phyloP scores from a whole-genome alignment of 2,329 filamentous ascomycete species.

The Penicillium sclerotiorum region DNA sequence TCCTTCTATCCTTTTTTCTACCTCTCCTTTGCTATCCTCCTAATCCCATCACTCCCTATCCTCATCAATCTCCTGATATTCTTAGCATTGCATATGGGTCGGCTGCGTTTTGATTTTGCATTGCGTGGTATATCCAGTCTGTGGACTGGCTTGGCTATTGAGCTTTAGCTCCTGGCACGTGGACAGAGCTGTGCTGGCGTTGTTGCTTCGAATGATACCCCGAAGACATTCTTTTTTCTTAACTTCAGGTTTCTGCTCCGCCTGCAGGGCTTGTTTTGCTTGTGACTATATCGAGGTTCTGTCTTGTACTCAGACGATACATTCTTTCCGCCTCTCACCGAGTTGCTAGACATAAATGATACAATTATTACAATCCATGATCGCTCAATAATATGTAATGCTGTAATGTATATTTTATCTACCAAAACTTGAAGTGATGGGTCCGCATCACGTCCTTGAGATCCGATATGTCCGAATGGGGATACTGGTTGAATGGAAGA shows the following conservation, averaged over 20 bases:
- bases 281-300: too few species aligned
- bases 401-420: too few species aligned
- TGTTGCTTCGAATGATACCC: conserved; percentile 1
- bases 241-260: not conserved
- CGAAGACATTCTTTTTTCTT: not conserved
- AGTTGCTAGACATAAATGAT: not conserved
- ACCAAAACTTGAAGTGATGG: too few species aligned
- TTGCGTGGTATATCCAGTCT: conserved; percentile 5
- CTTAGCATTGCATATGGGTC: conserved; percentile 7
- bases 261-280: not conserved
- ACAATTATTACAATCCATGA: not conserved
- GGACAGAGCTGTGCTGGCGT: not conserved
- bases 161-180: not conserved
- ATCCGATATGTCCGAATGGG: conserved; percentile 44
- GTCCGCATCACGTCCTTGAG: conserved; percentile 11
- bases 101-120: conserved; percentile 2
- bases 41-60: not conserved
- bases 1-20: not conserved
- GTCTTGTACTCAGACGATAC: not conserved
- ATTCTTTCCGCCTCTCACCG: too few species aligned
- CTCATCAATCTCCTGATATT: not conserved
- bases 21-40: not conserved
- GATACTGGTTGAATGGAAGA: conserved; percentile 50
- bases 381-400: too few species aligned
- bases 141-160: not conserved